Percentiles rank a stretch among this genome's conserved stretches.
Evolutionary conservation across 2,329 filamentous ascomycete species (phyloP).

Genomic region (Diaporthe vexans): DNA sequence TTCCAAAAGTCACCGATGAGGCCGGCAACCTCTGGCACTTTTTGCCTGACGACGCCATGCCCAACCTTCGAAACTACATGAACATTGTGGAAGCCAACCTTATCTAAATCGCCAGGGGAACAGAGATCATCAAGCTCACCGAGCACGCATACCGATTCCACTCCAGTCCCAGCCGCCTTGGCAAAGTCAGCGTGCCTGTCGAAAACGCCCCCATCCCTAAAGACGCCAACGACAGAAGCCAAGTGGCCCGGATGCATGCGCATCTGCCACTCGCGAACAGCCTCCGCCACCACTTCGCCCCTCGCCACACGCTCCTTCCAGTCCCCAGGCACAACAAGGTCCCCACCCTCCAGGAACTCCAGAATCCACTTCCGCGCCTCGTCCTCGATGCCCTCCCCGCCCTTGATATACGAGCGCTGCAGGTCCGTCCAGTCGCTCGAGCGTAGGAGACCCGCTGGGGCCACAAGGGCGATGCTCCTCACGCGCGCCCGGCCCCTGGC

Average conservation of each 20-base stretch:
- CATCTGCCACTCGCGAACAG: conserved; percentile 63
- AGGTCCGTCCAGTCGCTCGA: conserved; percentile 48
- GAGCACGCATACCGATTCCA: conserved; percentile 14
- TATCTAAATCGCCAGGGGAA: neutral
- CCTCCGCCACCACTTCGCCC: conserved; percentile 62
- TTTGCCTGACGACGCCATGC: conserved; percentile 30
- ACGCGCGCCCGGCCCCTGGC: conserved; percentile 48
- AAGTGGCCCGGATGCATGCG: conserved; percentile 59
- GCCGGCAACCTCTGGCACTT: conserved; percentile 11
- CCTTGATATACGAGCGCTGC: conserved; percentile 26
- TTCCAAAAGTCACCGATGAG: conserved; percentile 35
- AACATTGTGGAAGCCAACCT: conserved; percentile 29
- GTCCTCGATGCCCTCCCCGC: conserved; percentile 49
- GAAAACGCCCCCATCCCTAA: conserved; percentile 60
- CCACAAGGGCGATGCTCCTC: conserved; percentile 56
- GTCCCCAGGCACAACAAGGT: conserved; percentile 56
- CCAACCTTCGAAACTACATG: conserved; percentile 26
- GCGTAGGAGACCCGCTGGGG: conserved; percentile 60
- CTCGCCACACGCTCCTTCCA: conserved; percentile 58
- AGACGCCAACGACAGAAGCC: conserved; percentile 60
- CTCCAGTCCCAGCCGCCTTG: conserved; percentile 37
- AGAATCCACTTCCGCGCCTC: conserved; percentile 54
- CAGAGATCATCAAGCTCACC: conserved; percentile 35
- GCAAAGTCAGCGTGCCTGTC: conserved; percentile 49
- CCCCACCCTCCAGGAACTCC: conserved; percentile 58